phyloP scores from a whole-genome alignment of 805 yeast genomes.

The Wickerhamiella occidentalis region DNA sequence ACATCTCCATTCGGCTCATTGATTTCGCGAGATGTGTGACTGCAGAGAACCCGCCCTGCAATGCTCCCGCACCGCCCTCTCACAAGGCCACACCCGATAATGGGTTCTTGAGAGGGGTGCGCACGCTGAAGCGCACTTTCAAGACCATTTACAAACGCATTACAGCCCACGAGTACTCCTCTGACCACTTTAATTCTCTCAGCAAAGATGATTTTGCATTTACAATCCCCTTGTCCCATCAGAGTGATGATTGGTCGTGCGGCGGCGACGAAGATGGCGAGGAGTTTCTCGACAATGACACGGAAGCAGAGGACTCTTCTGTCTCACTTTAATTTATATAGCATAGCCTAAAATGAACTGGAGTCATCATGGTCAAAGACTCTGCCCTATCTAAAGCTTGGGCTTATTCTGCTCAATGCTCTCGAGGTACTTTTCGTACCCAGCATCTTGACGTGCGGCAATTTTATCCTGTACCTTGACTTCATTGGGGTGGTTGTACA shows the following conservation, averaged over 20 bases:
- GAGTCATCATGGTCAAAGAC: too few species aligned
- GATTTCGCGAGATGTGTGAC: conserved; percentile 93
- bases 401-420: background rate
- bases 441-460: conserved; percentile 13
- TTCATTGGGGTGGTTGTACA: conserved; percentile 17
- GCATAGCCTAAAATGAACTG: too few species aligned
- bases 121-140: conserved; percentile 59
- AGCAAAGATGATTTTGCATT: background rate
- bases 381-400: too few species aligned
- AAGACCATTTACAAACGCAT: conserved; percentile 44
- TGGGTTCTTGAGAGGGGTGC: conserved; percentile 78
- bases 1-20: conserved; percentile 43
- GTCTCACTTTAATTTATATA: conserved; percentile 2
- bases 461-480: conserved; percentile 5
- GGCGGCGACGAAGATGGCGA: background rate
- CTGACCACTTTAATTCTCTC: conserved; percentile 14
- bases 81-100: conserved; percentile 52
- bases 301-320: conserved; percentile 3
- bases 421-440: background rate
- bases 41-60: conserved; percentile 37
- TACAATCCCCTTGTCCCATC: background rate
- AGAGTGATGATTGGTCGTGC: background rate
- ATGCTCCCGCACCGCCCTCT: conserved; percentile 57
- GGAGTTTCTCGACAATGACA: background rate
- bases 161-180: conserved; percentile 32